Conservation (phyloP, 257 asterid species). For the Fraxinus cuspidata region DNA sequence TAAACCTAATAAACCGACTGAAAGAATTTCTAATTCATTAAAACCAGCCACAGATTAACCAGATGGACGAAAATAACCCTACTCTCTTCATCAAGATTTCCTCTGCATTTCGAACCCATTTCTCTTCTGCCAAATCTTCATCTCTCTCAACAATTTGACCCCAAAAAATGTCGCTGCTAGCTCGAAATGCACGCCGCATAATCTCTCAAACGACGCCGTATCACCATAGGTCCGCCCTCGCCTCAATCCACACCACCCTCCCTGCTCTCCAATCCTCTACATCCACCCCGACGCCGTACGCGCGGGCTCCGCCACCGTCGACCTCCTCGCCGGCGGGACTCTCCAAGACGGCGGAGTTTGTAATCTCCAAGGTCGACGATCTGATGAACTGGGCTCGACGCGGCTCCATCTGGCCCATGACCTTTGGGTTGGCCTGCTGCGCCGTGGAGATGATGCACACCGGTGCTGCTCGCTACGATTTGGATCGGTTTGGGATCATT, state of each 20-base stretch:
- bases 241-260: conserved; percentile 76
- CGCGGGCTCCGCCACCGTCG: conserved; percentile 64
- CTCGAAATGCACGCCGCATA: conserved; percentile 60
- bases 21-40: too few species aligned
- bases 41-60: too few species aligned
- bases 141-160: neutral
- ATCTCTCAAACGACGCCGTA: conserved; percentile 50
- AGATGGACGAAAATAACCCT: conserved; percentile 22
- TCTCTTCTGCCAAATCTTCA: neutral
- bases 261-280: conserved; percentile 59
- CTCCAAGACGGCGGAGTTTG: conserved; percentile 83
- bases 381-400: conserved; percentile 95
- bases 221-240: conserved; percentile 59
- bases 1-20: too few species aligned
- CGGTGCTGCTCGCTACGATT: conserved; percentile 94
- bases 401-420: conserved; percentile 99
- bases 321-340: conserved; percentile 71
- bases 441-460: conserved; percentile 99
- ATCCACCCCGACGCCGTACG: conserved; percentile 67
- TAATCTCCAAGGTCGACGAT: conserved; percentile 93
- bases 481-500: conserved; percentile 94
- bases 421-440: conserved; percentile 94
- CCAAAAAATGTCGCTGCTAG: conserved; percentile 64
- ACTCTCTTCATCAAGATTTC: neutral
- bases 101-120: neutral